Base-by-base conservation (phyloP, 441 rosid genomes). In the Theobroma grandiflorum region DNA sequence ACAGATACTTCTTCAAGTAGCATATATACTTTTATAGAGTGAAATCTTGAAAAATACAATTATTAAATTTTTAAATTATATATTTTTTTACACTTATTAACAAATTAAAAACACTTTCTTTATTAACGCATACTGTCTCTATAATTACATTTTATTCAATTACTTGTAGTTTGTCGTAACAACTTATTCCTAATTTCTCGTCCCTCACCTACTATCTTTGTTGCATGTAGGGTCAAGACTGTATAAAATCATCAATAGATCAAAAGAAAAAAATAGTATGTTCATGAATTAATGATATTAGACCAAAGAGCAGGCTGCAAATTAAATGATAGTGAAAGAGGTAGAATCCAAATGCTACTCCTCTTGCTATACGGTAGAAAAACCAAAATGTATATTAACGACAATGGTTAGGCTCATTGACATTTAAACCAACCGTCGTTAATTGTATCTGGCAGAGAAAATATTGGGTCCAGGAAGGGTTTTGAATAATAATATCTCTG, bases 271-370 rank as follows among this genome's bases (percentile, higher is more conserved):
- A n/a, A 55, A 8, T 43, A 26, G 0, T 14, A 50, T 20, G 9
- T 15, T 35, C 1, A 33, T 62, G 20, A 62, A 33, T 2, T 14
- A 5, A 31, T 6, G 35, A n/a, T 42, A 10, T 67, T 7, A 43
- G 16, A 42, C 53, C 11, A 43, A 8, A 20, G 18, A 20, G 20
- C 5, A 22, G 35, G 72, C 18, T n/a, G 31, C 6, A 64, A 64
- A 64, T 42, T 2, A 40, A 4, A n/a, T 66, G 50, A 66, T 3
- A 10, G 72, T n/a, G 72, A 66, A 3, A 66, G 72, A 66, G 72
- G 50, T 42, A 66, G 72, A 40, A 66, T 40, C 50, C 52, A 66
- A 66, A 40, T 10, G n/a, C 72, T 66, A n/a, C 72, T 66, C 8
- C 33, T 66, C 50, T n/a, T 40, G 6, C 12, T n/a, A 66, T n/a